Evolutionary conservation across 352 stramenopile species (phyloP).

Genomic region (Poterioochromonas sp.): DNA sequence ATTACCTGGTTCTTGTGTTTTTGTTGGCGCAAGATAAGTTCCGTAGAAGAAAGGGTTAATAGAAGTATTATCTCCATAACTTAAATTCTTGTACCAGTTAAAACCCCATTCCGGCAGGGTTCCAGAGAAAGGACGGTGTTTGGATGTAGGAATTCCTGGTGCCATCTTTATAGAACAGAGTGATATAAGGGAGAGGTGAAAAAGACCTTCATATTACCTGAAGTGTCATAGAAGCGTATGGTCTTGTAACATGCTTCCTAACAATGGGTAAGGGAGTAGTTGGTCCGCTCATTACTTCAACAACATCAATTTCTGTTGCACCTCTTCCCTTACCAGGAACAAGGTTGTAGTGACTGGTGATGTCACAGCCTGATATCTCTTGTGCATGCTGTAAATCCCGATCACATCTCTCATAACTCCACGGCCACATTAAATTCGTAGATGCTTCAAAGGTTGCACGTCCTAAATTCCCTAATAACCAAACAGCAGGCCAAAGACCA

Average conservation of each 20-base stretch:
- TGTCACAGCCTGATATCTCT: constrained; percentile 84
- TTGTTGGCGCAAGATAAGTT: constrained; percentile 54
- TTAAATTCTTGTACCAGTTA: constrained; percentile 57
- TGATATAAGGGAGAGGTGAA: neutral
- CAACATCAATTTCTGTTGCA: constrained; percentile 91
- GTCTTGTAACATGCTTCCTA: constrained; percentile 63
- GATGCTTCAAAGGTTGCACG: constrained; percentile 76
- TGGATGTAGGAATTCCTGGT: constrained; percentile 53
- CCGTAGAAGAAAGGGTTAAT: constrained; percentile 73
- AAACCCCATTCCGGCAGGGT: constrained; percentile 39
- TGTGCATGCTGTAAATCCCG: constrained; percentile 57
- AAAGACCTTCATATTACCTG: constrained; percentile 58
- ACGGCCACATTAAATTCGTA: constrained; percentile 73
- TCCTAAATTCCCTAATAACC: constrained; percentile 94
- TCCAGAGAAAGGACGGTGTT: constrained; percentile 21
- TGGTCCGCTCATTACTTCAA: constrained; percentile 75
- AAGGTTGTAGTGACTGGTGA: constrained; percentile 78
- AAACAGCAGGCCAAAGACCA: constrained; percentile 91
- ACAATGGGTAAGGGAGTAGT: constrained; percentile 54
- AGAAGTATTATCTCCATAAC: constrained; percentile 52
- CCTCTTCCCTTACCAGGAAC: constrained; percentile 76
- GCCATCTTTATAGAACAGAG: constrained; percentile 32
- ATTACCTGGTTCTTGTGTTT: constrained; percentile 38
- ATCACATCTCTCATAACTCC: constrained; percentile 86
- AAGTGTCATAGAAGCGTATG: constrained; percentile 79